Evolutionary conservation across 1,284 basidiomycete genomes (phyloP).

Genomic region (Taiwanofungus camphoratus): DNA sequence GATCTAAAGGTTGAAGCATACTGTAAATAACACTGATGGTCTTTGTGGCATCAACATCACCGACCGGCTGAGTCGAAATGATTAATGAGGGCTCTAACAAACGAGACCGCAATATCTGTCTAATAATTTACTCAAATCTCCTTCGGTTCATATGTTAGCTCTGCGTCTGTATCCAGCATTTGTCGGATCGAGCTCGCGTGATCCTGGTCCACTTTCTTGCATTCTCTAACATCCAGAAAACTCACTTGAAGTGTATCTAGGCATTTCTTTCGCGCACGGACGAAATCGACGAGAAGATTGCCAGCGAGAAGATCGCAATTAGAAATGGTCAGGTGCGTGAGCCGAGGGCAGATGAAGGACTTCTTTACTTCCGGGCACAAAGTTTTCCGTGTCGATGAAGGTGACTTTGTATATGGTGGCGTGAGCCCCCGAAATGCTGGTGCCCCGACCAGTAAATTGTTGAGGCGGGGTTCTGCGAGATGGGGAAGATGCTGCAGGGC

Average conservation of each 20-base stretch:
- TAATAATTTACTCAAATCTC: too few relatives aligned
- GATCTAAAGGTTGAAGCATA: too few relatives aligned
- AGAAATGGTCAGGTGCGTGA: constrained; percentile 2
- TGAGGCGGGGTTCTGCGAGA: constrained; percentile 9
- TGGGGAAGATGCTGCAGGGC: constrained; percentile 2
- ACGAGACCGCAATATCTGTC: too few relatives aligned
- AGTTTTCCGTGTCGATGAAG: neutral
- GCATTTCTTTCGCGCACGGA: neutral
- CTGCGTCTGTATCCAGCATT: neutral
- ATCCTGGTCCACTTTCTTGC: neutral
- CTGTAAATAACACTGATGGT: too few relatives aligned
- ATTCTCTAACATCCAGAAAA: neutral
- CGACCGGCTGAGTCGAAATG: too few relatives aligned
- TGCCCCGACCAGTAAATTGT: constrained; percentile 5
- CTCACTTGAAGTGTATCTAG: neutral
- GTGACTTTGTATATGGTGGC: neutral
- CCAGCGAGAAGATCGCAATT: constrained; percentile 10
- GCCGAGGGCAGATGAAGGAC: constrained; percentile 8
- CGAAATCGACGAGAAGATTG: constrained; percentile 1
- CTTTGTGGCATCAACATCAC: too few relatives aligned
- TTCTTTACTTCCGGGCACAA: too few relatives aligned
- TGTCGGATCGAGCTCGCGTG: neutral
- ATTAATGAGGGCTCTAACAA: too few relatives aligned
- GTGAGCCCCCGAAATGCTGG: constrained; percentile 12
- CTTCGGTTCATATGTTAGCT: neutral